Evolutionary conservation across 306 rosid genomes (phyloP).

Genomic region (Castanea crenata): DNA sequence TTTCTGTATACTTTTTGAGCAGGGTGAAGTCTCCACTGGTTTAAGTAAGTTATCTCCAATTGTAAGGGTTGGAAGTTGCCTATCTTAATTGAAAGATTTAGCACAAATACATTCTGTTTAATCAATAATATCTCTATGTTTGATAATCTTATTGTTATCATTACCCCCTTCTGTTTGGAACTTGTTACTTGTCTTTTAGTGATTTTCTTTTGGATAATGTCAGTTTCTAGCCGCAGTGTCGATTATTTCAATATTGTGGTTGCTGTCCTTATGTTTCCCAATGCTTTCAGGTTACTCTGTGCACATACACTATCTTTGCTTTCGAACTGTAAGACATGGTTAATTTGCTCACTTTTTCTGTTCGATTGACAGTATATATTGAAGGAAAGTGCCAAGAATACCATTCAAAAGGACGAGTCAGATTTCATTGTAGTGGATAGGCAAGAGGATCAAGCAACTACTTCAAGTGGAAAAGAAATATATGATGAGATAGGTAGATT

Average conservation of each 20-base stretch:
- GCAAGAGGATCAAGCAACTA: slow-evolving; percentile 57
- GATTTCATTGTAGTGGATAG: slow-evolving; percentile 49
- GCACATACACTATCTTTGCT: not conserved
- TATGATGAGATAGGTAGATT: slow-evolving; percentile 56
- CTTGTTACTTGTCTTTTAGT: not conserved
- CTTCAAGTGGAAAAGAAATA: slow-evolving; percentile 52
- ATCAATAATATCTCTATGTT: not conserved
- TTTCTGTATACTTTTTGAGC: not conserved
- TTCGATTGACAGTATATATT: slow-evolving; percentile 69
- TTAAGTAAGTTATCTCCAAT: not conserved
- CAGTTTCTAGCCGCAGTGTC: not conserved
- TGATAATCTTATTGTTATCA: not conserved
- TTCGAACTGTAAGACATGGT: not conserved
- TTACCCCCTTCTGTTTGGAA: not conserved
- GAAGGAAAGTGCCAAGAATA: slow-evolving; percentile 59
- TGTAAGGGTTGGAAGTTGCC: not conserved
- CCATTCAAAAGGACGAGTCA: slow-evolving; percentile 63
- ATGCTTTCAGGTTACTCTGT: not conserved
- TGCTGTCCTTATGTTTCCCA: not conserved
- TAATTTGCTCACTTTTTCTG: slow-evolving; percentile 20
- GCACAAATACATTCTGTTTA: not conserved
- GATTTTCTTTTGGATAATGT: not conserved
- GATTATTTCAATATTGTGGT: slow-evolving; percentile 14
- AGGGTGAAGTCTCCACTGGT: not conserved
- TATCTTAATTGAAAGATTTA: not conserved